Base-by-base conservation (phyloP, 179 eudicot species). In the Sideroxylon spinosum region DNA sequence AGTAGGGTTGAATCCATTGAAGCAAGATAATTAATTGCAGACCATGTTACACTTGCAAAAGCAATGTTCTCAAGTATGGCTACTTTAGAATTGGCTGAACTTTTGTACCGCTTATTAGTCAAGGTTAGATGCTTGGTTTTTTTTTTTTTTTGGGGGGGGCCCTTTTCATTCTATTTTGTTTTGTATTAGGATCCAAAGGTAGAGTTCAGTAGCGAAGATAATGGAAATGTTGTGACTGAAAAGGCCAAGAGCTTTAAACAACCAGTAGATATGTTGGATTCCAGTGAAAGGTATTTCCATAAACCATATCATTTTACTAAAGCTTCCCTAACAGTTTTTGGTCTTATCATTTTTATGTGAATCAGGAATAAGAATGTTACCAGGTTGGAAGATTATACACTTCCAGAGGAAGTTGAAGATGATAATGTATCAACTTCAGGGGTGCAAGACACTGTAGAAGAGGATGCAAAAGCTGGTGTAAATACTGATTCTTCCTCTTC, bases 281-380 rank as follows among this genome's bases (percentile, higher is more conserved):
- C 81, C 68, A 83, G 83, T 63, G 93, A 85, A 75, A 91, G 98
- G 98, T 89, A 85, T 62, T 37, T 73, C 9, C 52, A 19, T 65
- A 65, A 75, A 44, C 46, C 71, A 53, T 50, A 66, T 74, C 9
- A 64, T 20, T 16, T 66, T 20, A 55, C 68, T 73, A 20, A 28
- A 46, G 55, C 48, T 64, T 70, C 14, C 7, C 73, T 23, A 20
- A 62, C 68, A 53, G 5, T 3, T 37, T 68, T 48, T 68, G 50
- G 37, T 73, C 75, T 77, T 20, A 72, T 71, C 53, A 55, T 49
- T 78, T 28, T 28, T 56, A 68, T 78, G 76, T 78, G 78, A 71
- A 75, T 73, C 88, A 95, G 98, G 85, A 82, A 81, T 73, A n/a
- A 83, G 71, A 91, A 81, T 82, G 81, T 65, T 71, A 70, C 83